phyloP scores from a whole-genome alignment of 305 asterid genomes.

The Rubia peregrina region DNA sequence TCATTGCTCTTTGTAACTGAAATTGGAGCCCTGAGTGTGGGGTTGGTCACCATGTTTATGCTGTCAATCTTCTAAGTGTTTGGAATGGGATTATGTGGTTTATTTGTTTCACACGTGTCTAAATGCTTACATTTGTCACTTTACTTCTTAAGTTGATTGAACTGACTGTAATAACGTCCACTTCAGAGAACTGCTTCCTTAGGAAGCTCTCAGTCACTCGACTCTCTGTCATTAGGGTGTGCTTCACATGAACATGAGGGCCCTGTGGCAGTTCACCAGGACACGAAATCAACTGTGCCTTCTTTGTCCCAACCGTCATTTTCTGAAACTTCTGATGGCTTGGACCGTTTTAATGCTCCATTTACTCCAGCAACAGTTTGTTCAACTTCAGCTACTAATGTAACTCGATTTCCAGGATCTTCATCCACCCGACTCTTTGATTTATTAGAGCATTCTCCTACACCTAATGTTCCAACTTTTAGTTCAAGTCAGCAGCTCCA shows the following conservation, averaged over 20 bases:
- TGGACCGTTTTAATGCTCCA: conserved; percentile 49
- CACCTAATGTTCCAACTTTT: conserved; percentile 33
- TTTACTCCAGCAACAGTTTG: conserved; percentile 39
- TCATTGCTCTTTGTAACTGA: background rate
- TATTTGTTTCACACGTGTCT: background rate
- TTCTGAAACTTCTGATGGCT: conserved; percentile 28
- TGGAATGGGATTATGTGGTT: background rate
- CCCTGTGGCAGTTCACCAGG: conserved; percentile 27
- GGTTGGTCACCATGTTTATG: background rate
- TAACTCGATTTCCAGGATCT: conserved; percentile 35
- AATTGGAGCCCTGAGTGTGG: background rate
- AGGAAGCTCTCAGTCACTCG: conserved; percentile 64
- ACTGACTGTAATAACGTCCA: conserved; percentile 24
- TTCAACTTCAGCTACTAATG: conserved; percentile 27
- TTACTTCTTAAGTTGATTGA: background rate
- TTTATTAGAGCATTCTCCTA: conserved; percentile 37
- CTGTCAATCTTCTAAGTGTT: background rate
- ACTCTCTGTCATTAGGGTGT: conserved; percentile 38
- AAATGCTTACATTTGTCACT: background rate
- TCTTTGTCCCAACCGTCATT: conserved; percentile 32
- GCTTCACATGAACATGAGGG: conserved; percentile 35
- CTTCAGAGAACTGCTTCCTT: conserved; percentile 57
- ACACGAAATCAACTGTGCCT: conserved; percentile 27
- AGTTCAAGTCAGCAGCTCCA: conserved; percentile 35
- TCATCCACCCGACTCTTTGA: conserved; percentile 29